Evolutionary conservation across 169 alveolate species (phyloP), one percentile per base, ranked within the genome.

Genomic region (Plasmodium malariae): DNA sequence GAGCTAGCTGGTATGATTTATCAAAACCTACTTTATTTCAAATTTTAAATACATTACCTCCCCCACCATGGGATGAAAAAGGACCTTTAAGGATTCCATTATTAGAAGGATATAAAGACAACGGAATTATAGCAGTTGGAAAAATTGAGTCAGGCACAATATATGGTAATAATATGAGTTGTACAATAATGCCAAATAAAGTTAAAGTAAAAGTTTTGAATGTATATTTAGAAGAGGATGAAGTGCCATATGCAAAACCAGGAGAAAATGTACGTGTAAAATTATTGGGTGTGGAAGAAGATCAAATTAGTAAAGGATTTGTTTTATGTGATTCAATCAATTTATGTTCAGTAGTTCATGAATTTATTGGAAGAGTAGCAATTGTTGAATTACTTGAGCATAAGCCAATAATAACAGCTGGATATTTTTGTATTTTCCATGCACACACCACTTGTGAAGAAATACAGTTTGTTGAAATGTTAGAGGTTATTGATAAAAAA

Each of bases 231-330:
- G 99, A 97, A 26, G 98, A 95, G 1, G 98, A 95, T 45, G 98
- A 96, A 83, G 96, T 94, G 19, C 94, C 94, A 24, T 96, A 93
- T 89, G 98, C 99, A 2, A 95, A 94, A 30, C 97, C 98, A 12
- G 99, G 99, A 32, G 99, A 97, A 85, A 97, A 96, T 94, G 96
- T 96, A 26, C 89, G 98, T 55, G 93, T 96, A 70, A 94, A 95
- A 93, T 72, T 98, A 72, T 89, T 96, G 71, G 96, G 98, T 24
- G 92, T 97, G 19, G 99, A 97, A 57, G 99, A 98, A 63, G 98
- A 96, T 83, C 98, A 97, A 60, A 93, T 98, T 45, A 90, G 94
- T 74, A 97, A 98, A 95, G 99, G 99, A n/a, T 96, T 94, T 91
- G 98, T 98, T 68, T 92, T 98, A 85, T 98, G 99, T 55, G 94